Base-by-base conservation (phyloP, 2,329 filamentous ascomycete genomes). In the Biscogniauxia marginata region DNA sequence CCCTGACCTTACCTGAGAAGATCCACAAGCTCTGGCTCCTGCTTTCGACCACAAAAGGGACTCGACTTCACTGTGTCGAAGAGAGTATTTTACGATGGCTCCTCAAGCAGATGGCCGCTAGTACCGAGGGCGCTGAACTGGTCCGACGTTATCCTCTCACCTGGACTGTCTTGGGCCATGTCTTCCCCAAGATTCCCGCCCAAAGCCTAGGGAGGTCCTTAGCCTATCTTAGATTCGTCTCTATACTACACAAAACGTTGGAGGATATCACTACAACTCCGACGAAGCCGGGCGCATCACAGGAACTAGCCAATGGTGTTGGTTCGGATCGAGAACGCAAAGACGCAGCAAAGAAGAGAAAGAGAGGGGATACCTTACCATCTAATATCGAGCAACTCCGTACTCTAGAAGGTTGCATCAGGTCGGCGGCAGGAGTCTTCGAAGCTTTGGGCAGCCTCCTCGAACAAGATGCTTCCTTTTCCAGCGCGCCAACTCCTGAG, bases 121-220 rank as follows among this genome's bases (percentile, higher is more conserved):
- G 74, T 44, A 73, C 74, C 25, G 70, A 76, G 39, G 71, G 67
- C 49, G 78, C 80, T 52, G 82, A 85, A 67, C 79, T 75, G 44
- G 64, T 84, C 50, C 78, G 83, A 63, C 76, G 82, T 59, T 84
- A 79, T 63, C 81, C 83, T 48, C 68, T 82, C 52, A 77, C 83
- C 8, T 88, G 85, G 89, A 77, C 75, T 24, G 79, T 91, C 34
- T 70, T 92, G 21, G 77, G 78, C 46, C 80, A 80, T 56, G 77
- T 88, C 49, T 79, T 90, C 53, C 75, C 79, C 50, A 75, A 84
- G n/a, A 83, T 93, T 18, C 87, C 90, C 0, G 75, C 85, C 0
- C 86, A 88, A 47, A 86, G 84, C 9, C 77, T 90, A 21, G 89
- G 90, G 7, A 85, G 86, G 56, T 85, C 89, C 3, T 78, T 96